Conservation (phyloP, 2,329 filamentous ascomycete species). For the Epichloe baconii region DNA sequence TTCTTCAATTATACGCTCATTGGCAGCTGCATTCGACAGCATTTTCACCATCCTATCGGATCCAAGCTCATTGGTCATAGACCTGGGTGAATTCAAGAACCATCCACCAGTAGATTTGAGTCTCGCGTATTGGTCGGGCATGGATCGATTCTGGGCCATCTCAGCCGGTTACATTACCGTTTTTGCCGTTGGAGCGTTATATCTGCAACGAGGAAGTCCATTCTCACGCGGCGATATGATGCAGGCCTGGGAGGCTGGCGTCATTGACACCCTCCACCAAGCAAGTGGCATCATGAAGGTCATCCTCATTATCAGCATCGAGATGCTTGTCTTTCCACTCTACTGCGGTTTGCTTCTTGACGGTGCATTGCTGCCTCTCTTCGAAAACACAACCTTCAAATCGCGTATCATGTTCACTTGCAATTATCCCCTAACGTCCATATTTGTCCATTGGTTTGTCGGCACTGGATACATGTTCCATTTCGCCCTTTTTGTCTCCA, state of each 20-base stretch:
- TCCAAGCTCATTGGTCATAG: constrained; percentile 46
- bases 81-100: constrained; percentile 31
- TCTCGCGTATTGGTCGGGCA: constrained; percentile 53
- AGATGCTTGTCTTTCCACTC: constrained; percentile 94
- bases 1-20: constrained; percentile 2
- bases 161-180: constrained; percentile 70
- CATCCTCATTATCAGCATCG: constrained; percentile 94
- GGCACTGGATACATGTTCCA: constrained; percentile 99
- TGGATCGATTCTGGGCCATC: constrained; percentile 58
- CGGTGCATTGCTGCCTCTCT: constrained; percentile 75
- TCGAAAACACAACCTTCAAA: constrained; percentile 64
- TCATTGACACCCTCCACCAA: constrained; percentile 78
- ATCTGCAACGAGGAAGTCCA: constrained; percentile 60
- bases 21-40: constrained; percentile 10
- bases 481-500: constrained; percentile 94
- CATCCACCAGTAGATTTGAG: constrained; percentile 35
- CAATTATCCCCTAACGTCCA: constrained; percentile 71
- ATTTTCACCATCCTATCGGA: constrained; percentile 22
- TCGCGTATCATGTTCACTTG: constrained; percentile 69
- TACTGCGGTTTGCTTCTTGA: constrained; percentile 92
- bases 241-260: constrained; percentile 57
- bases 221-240: constrained; percentile 45
- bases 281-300: constrained; percentile 96
- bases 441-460: constrained; percentile 98
- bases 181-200: constrained; percentile 60